Conservation (phyloP, 1,284 basidiomycete genomes). For the Marasmius fiardii region DNA sequence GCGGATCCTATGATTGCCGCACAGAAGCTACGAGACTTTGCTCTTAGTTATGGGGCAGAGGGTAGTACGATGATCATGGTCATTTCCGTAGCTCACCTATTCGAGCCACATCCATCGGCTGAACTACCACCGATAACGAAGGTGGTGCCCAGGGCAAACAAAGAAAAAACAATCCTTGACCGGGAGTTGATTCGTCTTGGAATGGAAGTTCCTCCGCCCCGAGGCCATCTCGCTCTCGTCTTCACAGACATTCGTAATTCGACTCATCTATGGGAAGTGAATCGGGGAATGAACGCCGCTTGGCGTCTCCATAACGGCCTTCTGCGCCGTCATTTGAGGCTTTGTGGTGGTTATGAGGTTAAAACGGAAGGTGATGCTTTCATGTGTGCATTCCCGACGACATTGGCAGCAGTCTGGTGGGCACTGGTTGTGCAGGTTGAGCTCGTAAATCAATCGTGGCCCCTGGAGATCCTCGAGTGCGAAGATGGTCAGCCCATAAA, state of each 20-base stretch:
- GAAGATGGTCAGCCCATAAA: constrained; percentile 86
- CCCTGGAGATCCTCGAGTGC: constrained; percentile 89
- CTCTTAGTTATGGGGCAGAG: constrained; percentile 95
- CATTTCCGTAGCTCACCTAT: constrained; percentile 80
- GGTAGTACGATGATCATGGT: constrained; percentile 99
- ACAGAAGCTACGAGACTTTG: constrained; percentile 95
- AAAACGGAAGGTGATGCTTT: constrained; percentile 99
- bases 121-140: constrained; percentile 47
- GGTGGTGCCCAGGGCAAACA: constrained; percentile 28
- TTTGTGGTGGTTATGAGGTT: constrained; percentile 97
- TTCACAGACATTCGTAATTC: constrained; percentile 99
- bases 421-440: constrained; percentile 87
- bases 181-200: constrained; percentile 60
- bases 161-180: constrained; percentile 47
- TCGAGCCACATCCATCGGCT: too few species aligned
- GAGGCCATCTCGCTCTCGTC: constrained; percentile 88
- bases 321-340: constrained; percentile 82
- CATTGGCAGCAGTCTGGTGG: constrained; percentile 89
- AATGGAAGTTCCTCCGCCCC: constrained; percentile 84
- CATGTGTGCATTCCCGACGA: constrained; percentile 96
- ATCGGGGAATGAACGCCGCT: constrained; percentile 93
- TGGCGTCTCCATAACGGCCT: constrained; percentile 92
- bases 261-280: constrained; percentile 96
- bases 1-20: constrained; percentile 96
- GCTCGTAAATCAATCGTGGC: constrained; percentile 89